Base-by-base conservation (phyloP, 352 stramenopile species). In the Globisporangium spinosum region DNA sequence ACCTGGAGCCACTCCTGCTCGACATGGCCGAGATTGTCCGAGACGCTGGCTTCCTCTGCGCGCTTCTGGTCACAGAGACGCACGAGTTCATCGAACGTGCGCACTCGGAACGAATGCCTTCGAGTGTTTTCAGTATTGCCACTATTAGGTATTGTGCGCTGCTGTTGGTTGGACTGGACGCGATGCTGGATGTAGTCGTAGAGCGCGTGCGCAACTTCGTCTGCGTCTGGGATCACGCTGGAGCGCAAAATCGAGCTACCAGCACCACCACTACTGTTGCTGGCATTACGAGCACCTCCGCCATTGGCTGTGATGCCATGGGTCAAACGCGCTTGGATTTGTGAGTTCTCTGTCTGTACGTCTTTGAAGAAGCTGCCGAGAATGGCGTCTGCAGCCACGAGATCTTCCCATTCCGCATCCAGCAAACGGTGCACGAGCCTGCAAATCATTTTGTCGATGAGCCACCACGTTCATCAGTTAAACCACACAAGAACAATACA, bases 381-480 rank as follows among this genome's bases (percentile, higher is more conserved):
- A 8, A 69, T 64, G 34, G 70, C 60, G 17, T 98, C 98, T 66
- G 65, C 63, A 2, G 57, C 81, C 15, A 97, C 83, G 29, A 99
- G 1, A 49, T 79, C 72, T 47, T 69, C 68, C 3, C 59, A 69
- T 32, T 83, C 77, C 2, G 62, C 67, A 9, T 79, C 77, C 5
- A 83, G 65, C 12, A 83, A 43, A 0, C 70, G 65, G 22, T 81
- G 77, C 10, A 70, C 75, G 9, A 60, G 54, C 13, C 61, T 61
- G 6, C 61, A 45, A 35, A 20, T 45, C 20, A 58, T 53, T 27
- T 40, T 40, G 22, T 43, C 34, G 10, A 27, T 51, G 49, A 15
- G 17, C 15, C 47, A 54, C 17, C 47, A 25, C 20, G 3, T 2
- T 25, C 9, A 15, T 9, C 13, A 20, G 13, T 1, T 49, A n/a